phyloP scores from a whole-genome alignment of 495 filamentous ascomycete genomes.

The Hypoxylon lenormandii region DNA sequence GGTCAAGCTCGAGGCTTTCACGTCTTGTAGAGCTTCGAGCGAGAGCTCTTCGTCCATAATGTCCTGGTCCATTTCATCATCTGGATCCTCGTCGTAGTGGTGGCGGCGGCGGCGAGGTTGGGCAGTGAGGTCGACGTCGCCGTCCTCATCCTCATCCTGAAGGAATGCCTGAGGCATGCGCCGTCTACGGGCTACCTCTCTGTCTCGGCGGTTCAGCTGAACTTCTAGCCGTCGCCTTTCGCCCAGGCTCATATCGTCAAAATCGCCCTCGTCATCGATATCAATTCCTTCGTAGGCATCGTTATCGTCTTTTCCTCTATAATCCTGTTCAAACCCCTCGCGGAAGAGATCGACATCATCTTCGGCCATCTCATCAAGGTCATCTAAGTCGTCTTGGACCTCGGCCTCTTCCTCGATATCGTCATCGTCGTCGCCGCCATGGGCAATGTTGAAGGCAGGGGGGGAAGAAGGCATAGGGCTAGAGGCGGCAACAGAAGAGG shows the following conservation, averaged over 20 bases:
- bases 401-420: constrained; percentile 77
- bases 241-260: constrained; percentile 78
- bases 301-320: constrained; percentile 67
- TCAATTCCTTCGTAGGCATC: constrained; percentile 60
- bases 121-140: constrained; percentile 80
- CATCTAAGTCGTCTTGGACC: constrained; percentile 84
- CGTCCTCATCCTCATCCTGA: constrained; percentile 88
- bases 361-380: constrained; percentile 95
- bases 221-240: constrained; percentile 87
- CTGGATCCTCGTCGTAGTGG: constrained; percentile 91
- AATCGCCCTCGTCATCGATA: constrained; percentile 70
- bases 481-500: constrained; percentile 73
- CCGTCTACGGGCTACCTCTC: constrained; percentile 77
- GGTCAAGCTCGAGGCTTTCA: constrained; percentile 90
- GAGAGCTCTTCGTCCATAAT: constrained; percentile 95
- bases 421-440: constrained; percentile 77
- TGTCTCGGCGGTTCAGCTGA: constrained; percentile 83
- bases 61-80: constrained; percentile 89
- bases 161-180: constrained; percentile 86
- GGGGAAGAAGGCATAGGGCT: constrained; percentile 64
- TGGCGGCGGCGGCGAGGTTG: constrained; percentile 83
- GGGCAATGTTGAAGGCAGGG: constrained; percentile 65
- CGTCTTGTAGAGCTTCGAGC: constrained; percentile 88
- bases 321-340: constrained; percentile 89
- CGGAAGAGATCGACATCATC: constrained; percentile 96